Conservation (phyloP, 2,329 filamentous ascomycete species). For the Microcyclospora tardicrescens region DNA sequence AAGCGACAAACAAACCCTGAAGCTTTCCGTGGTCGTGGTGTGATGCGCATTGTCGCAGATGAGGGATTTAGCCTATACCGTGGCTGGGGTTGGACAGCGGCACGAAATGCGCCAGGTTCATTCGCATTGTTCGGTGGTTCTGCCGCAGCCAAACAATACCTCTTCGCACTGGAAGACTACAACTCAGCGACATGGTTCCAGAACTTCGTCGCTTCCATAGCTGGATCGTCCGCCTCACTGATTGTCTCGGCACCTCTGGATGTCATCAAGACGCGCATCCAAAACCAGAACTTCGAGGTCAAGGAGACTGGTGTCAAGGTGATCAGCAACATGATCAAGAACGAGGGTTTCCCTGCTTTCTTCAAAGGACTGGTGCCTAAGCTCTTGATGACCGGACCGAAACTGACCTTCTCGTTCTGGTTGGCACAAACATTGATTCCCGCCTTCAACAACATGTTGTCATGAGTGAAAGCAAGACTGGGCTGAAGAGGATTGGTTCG, state of each 20-base stretch:
- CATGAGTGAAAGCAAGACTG: conserved; percentile 9
- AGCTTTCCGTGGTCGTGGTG: conserved; percentile 85
- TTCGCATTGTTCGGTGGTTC: conserved; percentile 98
- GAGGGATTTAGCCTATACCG: conserved; percentile 94
- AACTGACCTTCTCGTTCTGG: conserved; percentile 99
- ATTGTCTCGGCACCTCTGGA: conserved; percentile 92
- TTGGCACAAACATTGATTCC: conserved; percentile 96
- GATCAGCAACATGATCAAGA: conserved; percentile 78
- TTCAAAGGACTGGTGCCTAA: conserved; percentile 98
- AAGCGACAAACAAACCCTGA: conserved; percentile 99
- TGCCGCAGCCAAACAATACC: conserved; percentile 92
- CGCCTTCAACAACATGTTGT: conserved; percentile 62
- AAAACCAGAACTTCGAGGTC: conserved; percentile 98
- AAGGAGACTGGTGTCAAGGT: conserved; percentile 90
- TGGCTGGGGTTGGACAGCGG: conserved; percentile 95
- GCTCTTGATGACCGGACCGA: conserved; percentile 97
- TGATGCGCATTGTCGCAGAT: conserved; percentile 78
- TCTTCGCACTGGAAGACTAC: conserved; percentile 84
- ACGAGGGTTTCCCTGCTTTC: conserved; percentile 77
- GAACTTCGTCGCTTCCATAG: conserved; percentile 95
- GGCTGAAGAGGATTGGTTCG: no score
- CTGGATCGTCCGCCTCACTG: conserved; percentile 86
- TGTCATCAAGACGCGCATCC: conserved; percentile 96
- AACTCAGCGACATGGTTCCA: conserved; percentile 89
- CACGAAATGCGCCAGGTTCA: conserved; percentile 88